Conservation (phyloP, 805 yeast species). For the Naumovozyma dairenensis region DNA sequence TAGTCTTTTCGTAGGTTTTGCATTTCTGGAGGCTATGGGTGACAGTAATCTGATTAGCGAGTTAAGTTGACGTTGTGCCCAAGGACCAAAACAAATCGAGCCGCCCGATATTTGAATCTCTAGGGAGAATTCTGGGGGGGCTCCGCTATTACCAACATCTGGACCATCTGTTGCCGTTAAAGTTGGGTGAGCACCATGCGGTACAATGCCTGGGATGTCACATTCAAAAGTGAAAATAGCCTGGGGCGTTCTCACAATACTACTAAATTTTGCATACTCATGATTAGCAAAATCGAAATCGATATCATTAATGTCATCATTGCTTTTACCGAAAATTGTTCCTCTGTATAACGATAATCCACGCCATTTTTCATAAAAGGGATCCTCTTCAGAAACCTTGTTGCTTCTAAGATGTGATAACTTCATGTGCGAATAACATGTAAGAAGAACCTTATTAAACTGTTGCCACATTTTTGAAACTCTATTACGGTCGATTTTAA, state of each 20-base stretch:
- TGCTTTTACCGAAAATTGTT: constrained; percentile 31
- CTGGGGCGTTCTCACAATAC: constrained; percentile 50
- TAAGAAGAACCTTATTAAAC: constrained; percentile 9
- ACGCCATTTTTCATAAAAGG: constrained; percentile 45
- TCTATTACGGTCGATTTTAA: constrained; percentile 11
- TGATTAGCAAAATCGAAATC: constrained; percentile 31
- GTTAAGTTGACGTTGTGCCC: constrained; percentile 83
- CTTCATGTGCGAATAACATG: constrained; percentile 6
- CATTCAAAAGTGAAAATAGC: constrained; percentile 51
- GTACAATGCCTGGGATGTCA: constrained; percentile 64
- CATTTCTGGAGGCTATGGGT: constrained; percentile 57
- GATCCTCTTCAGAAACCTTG: constrained; percentile 7
- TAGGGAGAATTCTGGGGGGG: constrained; percentile 51
- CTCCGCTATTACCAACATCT: constrained; percentile 49
- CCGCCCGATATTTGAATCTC: constrained; percentile 51
- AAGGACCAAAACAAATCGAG: constrained; percentile 80
- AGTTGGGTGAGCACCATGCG: constrained; percentile 29
- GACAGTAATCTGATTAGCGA: constrained; percentile 55
- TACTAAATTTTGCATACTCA: constrained; percentile 78
- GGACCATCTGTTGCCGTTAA: constrained; percentile 33
- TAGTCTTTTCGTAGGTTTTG: constrained; percentile 33
- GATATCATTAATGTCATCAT: constrained; percentile 26
- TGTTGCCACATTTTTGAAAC: constrained; percentile 18
- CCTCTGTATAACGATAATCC: constrained; percentile 60
- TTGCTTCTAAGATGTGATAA: constrained; percentile 2